Evolutionary conservation across 768 basidiomycete genomes (phyloP).

Genomic region (Russula dissimulans): DNA sequence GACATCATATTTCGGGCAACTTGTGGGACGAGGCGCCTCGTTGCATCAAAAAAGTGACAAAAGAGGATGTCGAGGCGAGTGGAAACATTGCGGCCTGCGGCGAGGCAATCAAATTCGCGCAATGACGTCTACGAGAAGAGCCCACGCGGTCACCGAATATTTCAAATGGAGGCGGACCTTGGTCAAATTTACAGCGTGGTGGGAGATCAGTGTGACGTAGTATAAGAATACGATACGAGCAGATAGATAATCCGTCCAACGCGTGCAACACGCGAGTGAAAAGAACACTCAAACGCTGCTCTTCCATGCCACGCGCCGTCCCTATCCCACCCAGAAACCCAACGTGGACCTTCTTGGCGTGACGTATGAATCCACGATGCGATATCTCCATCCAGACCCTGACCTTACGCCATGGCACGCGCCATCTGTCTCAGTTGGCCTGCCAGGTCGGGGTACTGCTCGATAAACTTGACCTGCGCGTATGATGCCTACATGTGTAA

Average conservation of each 20-base stretch:
- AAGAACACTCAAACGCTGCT: neutral
- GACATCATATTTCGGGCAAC: constrained; percentile 7
- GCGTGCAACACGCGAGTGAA: neutral
- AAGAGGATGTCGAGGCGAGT: neutral
- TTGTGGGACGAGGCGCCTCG: neutral
- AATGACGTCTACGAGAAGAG: constrained; percentile 1
- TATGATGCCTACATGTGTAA: constrained; percentile 50
- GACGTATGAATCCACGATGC: neutral
- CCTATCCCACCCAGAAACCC: neutral
- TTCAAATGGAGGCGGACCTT: constrained; percentile 3
- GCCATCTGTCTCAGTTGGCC: constrained; percentile 49
- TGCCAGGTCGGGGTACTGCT: constrained; percentile 80
- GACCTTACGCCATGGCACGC: constrained; percentile 27
- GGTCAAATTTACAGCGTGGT: neutral
- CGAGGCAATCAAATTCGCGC: neutral
- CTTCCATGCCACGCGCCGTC: neutral
- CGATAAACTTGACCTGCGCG: constrained; percentile 75
- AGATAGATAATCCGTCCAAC: constrained; percentile 3
- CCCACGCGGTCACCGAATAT: neutral
- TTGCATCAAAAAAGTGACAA: constrained; percentile 1
- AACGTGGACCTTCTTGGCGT: neutral
- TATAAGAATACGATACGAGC: neutral
- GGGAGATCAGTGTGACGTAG: constrained; percentile 2
- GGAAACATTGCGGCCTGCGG: neutral
- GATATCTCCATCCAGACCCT: neutral